Percentiles rank a stretch among this genome's conserved stretches.
Conservation (phyloP, 768 basidiomycete genomes). For the Cystofilobasidium ferigula region DNA sequence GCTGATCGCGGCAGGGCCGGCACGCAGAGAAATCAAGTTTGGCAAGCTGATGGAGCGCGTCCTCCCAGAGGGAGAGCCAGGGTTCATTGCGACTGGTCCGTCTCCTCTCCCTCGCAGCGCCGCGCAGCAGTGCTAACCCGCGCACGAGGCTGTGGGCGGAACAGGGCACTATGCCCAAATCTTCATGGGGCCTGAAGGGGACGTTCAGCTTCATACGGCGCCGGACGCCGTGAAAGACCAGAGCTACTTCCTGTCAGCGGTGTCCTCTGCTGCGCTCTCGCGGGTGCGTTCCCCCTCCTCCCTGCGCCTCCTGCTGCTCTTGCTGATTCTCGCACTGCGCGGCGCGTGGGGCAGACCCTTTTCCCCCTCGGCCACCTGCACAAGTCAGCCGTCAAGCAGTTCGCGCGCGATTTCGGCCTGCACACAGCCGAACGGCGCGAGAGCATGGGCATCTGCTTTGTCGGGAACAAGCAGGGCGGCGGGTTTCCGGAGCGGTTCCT, state of each 20-base stretch:
- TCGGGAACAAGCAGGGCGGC: slow-evolving; percentile 65
- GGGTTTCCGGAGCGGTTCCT: slow-evolving; percentile 55
- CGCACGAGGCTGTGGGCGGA: not conserved
- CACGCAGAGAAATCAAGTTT: slow-evolving; percentile 73
- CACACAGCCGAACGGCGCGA: slow-evolving; percentile 67
- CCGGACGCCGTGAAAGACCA: not conserved
- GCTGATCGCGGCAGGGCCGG: not conserved
- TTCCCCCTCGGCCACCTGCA: slow-evolving; percentile 62
- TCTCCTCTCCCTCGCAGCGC: not conserved
- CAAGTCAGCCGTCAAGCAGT: slow-evolving; percentile 61
- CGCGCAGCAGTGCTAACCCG: not conserved
- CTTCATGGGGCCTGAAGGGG: not conserved
- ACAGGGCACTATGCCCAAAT: not conserved
- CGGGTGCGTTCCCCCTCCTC: not conserved
- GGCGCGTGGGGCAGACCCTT: slow-evolving; percentile 41
- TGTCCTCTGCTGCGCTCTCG: not conserved
- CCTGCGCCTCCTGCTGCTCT: not conserved
- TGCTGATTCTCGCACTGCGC: not conserved
- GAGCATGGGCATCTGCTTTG: slow-evolving; percentile 91
- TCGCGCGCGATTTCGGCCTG: slow-evolving; percentile 54
- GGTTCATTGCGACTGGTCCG: slow-evolving; percentile 73
- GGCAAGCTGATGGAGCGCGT: slow-evolving; percentile 59
- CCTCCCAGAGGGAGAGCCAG: slow-evolving; percentile 43
- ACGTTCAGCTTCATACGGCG: not conserved
- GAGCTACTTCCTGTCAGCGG: not conserved